These are phyloP conservation scores for Haplosporangium sp. DNA, from an alignment of 371 early-diverging fungal species.

Conservation along the genomic window DNA sequence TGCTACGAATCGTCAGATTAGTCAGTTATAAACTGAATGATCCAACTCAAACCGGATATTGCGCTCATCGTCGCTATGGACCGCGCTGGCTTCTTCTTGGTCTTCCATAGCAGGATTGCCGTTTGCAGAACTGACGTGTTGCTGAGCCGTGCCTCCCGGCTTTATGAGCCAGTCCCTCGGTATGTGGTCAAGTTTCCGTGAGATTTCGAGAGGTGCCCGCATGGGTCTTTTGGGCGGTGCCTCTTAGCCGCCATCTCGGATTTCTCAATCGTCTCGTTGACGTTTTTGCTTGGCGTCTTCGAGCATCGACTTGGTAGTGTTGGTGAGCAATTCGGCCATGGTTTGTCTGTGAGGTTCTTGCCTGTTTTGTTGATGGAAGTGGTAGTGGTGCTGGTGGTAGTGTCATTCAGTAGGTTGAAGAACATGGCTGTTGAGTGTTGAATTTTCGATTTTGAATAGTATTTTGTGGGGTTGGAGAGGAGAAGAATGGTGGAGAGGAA, in stretches of 20 bases:
- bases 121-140: conserved; percentile 55
- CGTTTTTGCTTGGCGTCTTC: conserved; percentile 49
- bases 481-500: neutral
- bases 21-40: neutral
- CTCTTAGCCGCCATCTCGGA: conserved; percentile 24
- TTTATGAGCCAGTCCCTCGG: conserved; percentile 47
- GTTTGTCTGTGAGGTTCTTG: too few relatives aligned
- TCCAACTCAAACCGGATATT: neutral
- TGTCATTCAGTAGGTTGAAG: conserved; percentile 17
- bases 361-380: conserved; percentile 8
- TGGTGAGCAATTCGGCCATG: too few relatives aligned
- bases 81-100: conserved; percentile 56
- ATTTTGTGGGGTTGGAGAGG: neutral
- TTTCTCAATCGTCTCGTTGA: conserved; percentile 41
- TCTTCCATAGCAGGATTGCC: conserved; percentile 56
- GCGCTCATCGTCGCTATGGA: conserved; percentile 51
- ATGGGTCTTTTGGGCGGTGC: conserved; percentile 41
- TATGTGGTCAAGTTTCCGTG: conserved; percentile 33
- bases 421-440: conserved; percentile 4
- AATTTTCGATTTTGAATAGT: neutral
- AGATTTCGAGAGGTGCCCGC: conserved; percentile 41
- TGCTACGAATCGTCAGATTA: neutral
- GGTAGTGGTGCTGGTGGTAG: conserved; percentile 36
- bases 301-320: too few relatives aligned
- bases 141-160: conserved; percentile 56